These are phyloP conservation scores for Anthoceros angustus DNA, from an alignment of 225 moss, liverwort and hornwort genomes.

Conservation along the genomic window DNA sequence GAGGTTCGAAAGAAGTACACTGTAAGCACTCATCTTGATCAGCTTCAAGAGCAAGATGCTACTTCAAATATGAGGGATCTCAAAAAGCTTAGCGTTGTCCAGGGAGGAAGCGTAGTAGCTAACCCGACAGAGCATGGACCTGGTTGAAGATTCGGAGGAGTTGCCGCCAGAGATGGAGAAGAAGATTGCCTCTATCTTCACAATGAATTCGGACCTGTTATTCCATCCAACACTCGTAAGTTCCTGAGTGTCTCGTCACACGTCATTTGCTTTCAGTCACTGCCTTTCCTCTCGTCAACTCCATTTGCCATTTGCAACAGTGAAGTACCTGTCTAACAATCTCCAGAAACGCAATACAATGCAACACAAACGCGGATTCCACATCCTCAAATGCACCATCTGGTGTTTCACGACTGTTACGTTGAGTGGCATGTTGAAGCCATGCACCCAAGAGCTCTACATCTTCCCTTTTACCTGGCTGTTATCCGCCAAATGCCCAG, in stretches of 20 bases:
- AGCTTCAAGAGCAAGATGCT: neutral
- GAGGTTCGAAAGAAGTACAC: neutral
- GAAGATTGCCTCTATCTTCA: constrained; percentile 87
- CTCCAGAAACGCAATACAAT: constrained; percentile 84
- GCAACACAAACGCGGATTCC: constrained; percentile 60
- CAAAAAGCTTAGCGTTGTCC: neutral
- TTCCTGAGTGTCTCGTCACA: neutral
- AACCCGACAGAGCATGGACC: constrained; percentile 61
- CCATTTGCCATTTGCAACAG: neutral
- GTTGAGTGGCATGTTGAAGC: constrained; percentile 72
- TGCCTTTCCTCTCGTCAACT: neutral
- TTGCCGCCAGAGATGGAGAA: constrained; percentile 89
- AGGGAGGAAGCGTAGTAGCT: constrained; percentile 38
- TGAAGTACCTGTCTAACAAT: constrained; percentile 71
- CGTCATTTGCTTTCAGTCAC: neutral
- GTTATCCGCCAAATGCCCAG: constrained; percentile 9
- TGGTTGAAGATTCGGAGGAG: constrained; percentile 93
- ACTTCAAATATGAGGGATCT: neutral
- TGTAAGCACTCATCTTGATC: neutral
- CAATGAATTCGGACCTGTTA: constrained; percentile 75
- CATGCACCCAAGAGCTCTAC: constrained; percentile 81
- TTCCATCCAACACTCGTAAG: neutral
- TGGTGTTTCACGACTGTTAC: constrained; percentile 51
- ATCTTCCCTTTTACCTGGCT: constrained; percentile 98
- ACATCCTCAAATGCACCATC: constrained; percentile 66